A percentile compares a stretch with the other conserved stretches of the same genome.
These are phyloP conservation scores for Hondaea fermentalgiana DNA, from an alignment of 108 stramenopile genomes.

Conservation along the genomic window DNA sequence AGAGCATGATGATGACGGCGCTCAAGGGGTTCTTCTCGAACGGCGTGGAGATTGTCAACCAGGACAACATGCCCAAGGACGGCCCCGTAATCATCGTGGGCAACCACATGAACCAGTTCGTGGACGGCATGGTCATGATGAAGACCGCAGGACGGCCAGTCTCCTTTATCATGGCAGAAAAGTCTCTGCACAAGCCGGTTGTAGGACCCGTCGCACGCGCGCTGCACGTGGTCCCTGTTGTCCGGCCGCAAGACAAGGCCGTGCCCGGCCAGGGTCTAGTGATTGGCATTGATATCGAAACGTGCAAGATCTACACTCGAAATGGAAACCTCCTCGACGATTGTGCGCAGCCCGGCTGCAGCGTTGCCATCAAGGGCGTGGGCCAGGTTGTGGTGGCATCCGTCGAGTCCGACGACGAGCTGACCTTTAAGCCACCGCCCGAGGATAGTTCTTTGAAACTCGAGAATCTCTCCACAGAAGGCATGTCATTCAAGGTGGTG, in stretches of 20 bases:
- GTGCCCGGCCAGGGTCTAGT: background rate
- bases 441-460: background rate
- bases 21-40: background rate
- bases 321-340: background rate
- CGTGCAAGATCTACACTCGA: background rate
- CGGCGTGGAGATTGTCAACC: background rate
- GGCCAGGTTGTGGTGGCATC: background rate
- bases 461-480: background rate
- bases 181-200: background rate
- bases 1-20: background rate
- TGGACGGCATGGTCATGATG: constrained; percentile 2
- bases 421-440: background rate
- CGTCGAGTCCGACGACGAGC: background rate
- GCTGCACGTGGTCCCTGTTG: background rate
- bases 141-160: background rate
- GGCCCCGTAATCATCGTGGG: background rate
- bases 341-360: background rate
- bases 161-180: constrained; percentile 12
- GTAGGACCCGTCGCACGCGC: background rate
- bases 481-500: constrained; percentile 29
- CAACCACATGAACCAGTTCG: background rate
- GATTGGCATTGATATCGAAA: background rate
- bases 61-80: background rate
- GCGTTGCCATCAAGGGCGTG: background rate
- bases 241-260: background rate